A percentile compares a stretch with the other conserved stretches of the same genome.
phyloP scores from a whole-genome alignment of 179 eudicot genomes.

The Pouteria campechiana region DNA sequence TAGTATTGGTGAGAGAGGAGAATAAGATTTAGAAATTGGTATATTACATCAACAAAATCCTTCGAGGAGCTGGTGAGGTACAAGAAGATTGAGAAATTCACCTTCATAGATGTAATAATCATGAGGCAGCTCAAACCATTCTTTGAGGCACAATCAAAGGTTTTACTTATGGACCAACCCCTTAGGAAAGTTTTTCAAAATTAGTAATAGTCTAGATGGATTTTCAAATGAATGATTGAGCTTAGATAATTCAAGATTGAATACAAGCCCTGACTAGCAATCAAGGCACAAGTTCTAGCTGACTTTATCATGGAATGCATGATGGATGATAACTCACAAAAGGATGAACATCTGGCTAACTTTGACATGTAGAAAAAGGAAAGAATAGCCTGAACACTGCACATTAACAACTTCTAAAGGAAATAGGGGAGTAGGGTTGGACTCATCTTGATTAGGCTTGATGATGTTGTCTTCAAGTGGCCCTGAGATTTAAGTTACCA shows the following conservation, averaged over 20 bases:
- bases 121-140: background rate
- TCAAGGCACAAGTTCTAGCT: background rate
- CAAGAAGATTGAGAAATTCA: background rate
- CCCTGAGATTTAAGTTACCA: too few species aligned
- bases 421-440: too few species aligned
- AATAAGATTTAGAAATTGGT: background rate
- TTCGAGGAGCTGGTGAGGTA: background rate
- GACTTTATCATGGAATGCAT: background rate
- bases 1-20: background rate
- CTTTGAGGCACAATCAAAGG: background rate
- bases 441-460: too few species aligned
- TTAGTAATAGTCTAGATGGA: background rate
- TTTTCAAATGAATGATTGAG: background rate
- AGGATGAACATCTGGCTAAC: too few species aligned
- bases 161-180: background rate
- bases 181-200: background rate
- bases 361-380: too few species aligned
- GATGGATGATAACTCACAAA: background rate
- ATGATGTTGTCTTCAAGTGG: too few species aligned
- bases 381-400: too few species aligned
- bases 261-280: background rate
- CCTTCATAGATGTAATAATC: background rate
- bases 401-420: too few species aligned
- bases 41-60: background rate
- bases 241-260: background rate